These are phyloP conservation scores for Oryza longistaminata DNA, from an alignment of 176 grass and related monocot species.

Conservation along the genomic window DNA sequence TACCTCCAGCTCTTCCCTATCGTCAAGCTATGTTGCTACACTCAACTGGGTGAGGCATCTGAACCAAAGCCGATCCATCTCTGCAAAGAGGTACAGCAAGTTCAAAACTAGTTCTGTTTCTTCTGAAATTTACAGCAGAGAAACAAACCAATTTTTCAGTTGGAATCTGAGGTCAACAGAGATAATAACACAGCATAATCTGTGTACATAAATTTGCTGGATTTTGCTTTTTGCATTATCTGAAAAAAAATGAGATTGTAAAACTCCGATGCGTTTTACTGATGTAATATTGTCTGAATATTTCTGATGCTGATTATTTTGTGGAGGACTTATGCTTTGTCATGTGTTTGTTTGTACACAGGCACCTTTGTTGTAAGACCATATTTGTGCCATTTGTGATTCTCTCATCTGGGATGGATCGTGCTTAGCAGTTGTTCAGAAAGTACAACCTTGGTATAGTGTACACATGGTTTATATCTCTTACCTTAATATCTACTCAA, in stretches of 20 bases:
- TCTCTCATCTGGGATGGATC: constrained; percentile 24
- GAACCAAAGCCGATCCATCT: background rate
- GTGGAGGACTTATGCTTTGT: constrained; percentile 1
- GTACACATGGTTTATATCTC: background rate
- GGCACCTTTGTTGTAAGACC: constrained; percentile 55
- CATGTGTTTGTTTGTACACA: constrained; percentile 37
- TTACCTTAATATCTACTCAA: constrained; percentile 1
- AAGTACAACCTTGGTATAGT: constrained; percentile 29
- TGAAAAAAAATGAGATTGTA: background rate
- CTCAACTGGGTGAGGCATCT: constrained; percentile 48
- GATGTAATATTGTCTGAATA: background rate
- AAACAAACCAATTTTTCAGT: background rate
- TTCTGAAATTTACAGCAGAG: background rate
- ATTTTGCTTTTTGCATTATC: background rate
- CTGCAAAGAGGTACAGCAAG: constrained; percentile 43
- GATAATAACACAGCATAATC: background rate
- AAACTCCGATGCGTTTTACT: background rate
- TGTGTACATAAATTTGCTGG: background rate
- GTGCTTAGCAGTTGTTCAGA: constrained; percentile 31
- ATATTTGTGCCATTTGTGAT: constrained; percentile 34
- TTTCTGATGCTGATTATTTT: background rate
- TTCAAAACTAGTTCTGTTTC: background rate
- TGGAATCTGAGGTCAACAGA: background rate
- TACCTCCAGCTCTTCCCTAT: constrained; percentile 77
- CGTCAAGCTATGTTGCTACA: constrained; percentile 58